Evolutionary conservation across 169 alveolate genomes (phyloP).

Genomic region (Plasmodium ovale): DNA sequence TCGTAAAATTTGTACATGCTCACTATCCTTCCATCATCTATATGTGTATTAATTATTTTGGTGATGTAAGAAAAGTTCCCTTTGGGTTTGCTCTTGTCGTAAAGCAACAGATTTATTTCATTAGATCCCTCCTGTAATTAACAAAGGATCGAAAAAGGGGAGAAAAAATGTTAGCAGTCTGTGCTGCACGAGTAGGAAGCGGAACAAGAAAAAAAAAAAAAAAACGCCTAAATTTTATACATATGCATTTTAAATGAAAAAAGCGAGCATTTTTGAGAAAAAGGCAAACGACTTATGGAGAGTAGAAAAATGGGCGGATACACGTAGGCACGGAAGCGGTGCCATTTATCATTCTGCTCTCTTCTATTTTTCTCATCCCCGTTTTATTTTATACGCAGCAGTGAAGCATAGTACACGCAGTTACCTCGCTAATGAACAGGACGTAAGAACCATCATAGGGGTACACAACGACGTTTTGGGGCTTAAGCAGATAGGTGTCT

Average conservation of each 20-base stretch:
- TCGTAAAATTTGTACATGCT: conserved; percentile 64
- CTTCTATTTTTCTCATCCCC: neutral
- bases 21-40: conserved; percentile 30
- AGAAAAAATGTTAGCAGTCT: neutral
- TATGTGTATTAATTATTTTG: conserved; percentile 58
- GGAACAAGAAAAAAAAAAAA: too few species aligned
- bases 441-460: conserved; percentile 57
- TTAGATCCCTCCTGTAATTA: conserved; percentile 32
- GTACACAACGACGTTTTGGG: conserved; percentile 26
- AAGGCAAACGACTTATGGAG: neutral
- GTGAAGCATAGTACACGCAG: neutral
- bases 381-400: too few species aligned
- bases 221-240: neutral
- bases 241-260: neutral
- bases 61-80: conserved; percentile 35
- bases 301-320: neutral
- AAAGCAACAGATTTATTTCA: conserved; percentile 33
- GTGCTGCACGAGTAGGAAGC: neutral
- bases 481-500: conserved; percentile 32
- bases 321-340: neutral
- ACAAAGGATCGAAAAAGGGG: neutral
- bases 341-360: neutral
- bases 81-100: conserved; percentile 26
- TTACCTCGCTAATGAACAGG: conserved; percentile 42
- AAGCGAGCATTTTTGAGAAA: neutral